phyloP scores from a whole-genome alignment of 768 basidiomycete species.

The Pleurotus ostreatus region DNA sequence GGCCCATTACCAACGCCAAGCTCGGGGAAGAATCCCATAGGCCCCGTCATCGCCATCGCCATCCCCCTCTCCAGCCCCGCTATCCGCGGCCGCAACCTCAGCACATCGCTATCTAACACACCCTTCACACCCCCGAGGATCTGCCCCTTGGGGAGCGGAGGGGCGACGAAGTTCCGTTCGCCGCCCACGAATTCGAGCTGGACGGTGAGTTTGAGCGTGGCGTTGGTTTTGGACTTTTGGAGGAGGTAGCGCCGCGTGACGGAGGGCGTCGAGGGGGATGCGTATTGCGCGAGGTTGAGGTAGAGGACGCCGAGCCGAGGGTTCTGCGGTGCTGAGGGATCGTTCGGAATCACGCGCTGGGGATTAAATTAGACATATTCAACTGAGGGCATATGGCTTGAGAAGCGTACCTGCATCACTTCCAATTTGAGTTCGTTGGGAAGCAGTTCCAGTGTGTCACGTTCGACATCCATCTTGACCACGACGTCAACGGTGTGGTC shows the following conservation, averaged over 20 bases:
- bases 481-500: conserved; percentile 51
- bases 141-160: conserved; percentile 68
- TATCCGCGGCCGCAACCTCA: conserved; percentile 45
- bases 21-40: conserved; percentile 1
- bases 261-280: conserved; percentile 39
- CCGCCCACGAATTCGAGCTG: conserved; percentile 51
- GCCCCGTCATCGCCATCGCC: conserved; percentile 42
- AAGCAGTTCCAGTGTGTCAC: conserved; percentile 45
- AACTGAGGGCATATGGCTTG: not conserved
- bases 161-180: conserved; percentile 52
- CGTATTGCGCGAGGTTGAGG: conserved; percentile 76
- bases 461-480: conserved; percentile 57
- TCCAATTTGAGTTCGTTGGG: conserved; percentile 64
- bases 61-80: conserved; percentile 38
- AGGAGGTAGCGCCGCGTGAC: conserved; percentile 66
- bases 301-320: conserved; percentile 62
- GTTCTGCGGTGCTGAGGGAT: conserved; percentile 51
- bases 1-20: not conserved
- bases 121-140: conserved; percentile 66
- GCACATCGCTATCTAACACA: conserved; percentile 54
- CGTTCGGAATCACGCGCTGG: conserved; percentile 48
- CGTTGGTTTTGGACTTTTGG: conserved; percentile 74
- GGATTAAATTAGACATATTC: not conserved
- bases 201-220: conserved; percentile 69
- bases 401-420: conserved; percentile 42